Base-by-base conservation (phyloP, 1,284 basidiomycete genomes). In the Pascua sp. region DNA sequence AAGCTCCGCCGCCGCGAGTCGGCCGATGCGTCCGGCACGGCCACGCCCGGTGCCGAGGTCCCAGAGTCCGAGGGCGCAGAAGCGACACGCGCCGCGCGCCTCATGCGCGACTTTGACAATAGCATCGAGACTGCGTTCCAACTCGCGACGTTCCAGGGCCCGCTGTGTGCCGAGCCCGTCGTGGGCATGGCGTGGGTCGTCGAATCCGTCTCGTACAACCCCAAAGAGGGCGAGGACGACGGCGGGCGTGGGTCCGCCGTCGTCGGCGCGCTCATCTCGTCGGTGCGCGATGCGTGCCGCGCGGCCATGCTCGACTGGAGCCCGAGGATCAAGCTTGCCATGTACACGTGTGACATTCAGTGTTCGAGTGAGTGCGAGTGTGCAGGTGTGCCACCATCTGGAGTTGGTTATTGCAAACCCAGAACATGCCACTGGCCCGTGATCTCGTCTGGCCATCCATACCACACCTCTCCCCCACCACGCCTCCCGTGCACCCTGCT, bases 311-410 rank as follows among this genome's bases (percentile, higher is more conserved):
- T 98, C 47, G 96, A 98, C 76, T 99, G 96, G 96, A 96, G 92
- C 9, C 96, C 96, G 15, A 84, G 96, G 44, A 82, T 98, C 65
- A 91, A 96, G 86, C 81, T 98, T 55, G 96, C 96, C 1, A 98
- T 98, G 91, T 99, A 99, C 78, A 88, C 89, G 8, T 99, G 96
- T 78, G 94, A 98, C 72, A 98, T 99, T 60, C 96, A 98, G 79
- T 32, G 24, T 32, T 32, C 24, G 24, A 32, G 24, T 32, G 24
- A 32, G 24, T 32, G 7, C 4, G 24, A 32, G 91, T 94, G 89
- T 81, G 13, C 40, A 16, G 36, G 3, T 49, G 41, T 41, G 17
- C 4, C 37, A 48, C 45, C 3, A 18, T 4, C 49, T 8, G 24
- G 24, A 7, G 24, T 32, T 32, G 24, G 24, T 7, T 3, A 32